Base-by-base conservation (phyloP, 805 yeast species). In the Cyberlindnera japonica region DNA sequence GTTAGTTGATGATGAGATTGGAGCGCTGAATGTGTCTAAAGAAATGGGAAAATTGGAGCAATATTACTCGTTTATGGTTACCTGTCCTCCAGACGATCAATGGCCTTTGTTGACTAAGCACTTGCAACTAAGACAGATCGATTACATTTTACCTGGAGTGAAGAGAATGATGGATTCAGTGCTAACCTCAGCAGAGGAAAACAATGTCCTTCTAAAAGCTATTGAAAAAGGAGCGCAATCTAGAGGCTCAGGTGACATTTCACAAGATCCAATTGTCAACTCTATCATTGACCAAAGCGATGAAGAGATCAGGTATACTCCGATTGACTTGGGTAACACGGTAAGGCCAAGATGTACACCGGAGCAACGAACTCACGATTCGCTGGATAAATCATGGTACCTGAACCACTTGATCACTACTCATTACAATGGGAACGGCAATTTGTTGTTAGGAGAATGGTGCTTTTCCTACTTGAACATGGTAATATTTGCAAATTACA, bases 351-450 rank as follows among this genome's bases (percentile, higher is more conserved):
- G 64, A 12, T 59, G 66, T 4, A 53, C 60, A 1, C 61, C 67
- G 0, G 61, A 62, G 4, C 69, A 71, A 35, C 57, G 69, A 18
- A 81, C 85, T 21, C 53, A 60, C 6, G 77, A 75, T 43, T 73
- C 71, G 13, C 44, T 75, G 14, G 91, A 85, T 55, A 75, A 78
- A 48, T 67, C 83, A 1, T 77, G 85, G 80, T 77, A 75, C 50
- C 51, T 82, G 12, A 49, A 60, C 15, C 52, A 74, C 7, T 37
- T 70, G 8, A 40, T 43, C 9, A 35, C 48, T 5, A 38, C 47
- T 2, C 43, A 47, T 11, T 69, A 57, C 30, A 64, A 63, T 18
- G 50, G 48, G 17, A 67, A 55, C 38, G 49, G 31, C 15, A 54
- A 52, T 0, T 33, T 53, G 3, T 46, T 76, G 3, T 44, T 79